These are phyloP conservation scores for Aspergillus glaucus DNA, from an alignment of 2,329 filamentous ascomycete species.

Conservation along the genomic window DNA sequence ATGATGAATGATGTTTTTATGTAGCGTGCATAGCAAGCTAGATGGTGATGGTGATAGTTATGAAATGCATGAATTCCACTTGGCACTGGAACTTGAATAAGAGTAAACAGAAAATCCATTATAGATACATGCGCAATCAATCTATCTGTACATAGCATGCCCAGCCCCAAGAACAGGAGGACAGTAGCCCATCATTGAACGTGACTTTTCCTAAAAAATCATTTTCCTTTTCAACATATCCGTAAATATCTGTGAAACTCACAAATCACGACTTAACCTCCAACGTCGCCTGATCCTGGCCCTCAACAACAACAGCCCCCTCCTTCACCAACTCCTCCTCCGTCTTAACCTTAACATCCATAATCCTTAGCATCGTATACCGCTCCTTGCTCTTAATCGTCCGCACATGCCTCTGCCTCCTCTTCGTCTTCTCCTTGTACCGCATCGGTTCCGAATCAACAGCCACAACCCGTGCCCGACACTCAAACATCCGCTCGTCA, in stretches of 20 bases:
- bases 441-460: constrained; percentile 74
- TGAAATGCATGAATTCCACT: neutral
- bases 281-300: constrained; percentile 15
- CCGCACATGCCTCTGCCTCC: constrained; percentile 62
- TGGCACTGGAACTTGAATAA: neutral
- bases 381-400: constrained; percentile 82
- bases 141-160: constrained; percentile 29
- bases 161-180: constrained; percentile 6
- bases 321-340: constrained; percentile 48
- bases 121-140: constrained; percentile 29
- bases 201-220: no score
- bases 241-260: no score
- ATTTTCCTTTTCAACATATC: no score
- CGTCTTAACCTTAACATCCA: constrained; percentile 65
- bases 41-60: neutral
- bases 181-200: neutral
- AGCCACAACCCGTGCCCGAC: constrained; percentile 76
- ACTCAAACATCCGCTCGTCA: constrained; percentile 77
- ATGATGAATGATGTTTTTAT: neutral
- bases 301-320: constrained; percentile 33
- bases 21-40: neutral
- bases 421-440: constrained; percentile 74
- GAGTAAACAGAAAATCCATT: constrained; percentile 6
- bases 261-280: constrained; percentile 19
- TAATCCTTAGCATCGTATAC: constrained; percentile 79